These are phyloP conservation scores for Pittosporum tobira DNA, from an alignment of 129 eudicot genomes.

Conservation along the genomic window DNA sequence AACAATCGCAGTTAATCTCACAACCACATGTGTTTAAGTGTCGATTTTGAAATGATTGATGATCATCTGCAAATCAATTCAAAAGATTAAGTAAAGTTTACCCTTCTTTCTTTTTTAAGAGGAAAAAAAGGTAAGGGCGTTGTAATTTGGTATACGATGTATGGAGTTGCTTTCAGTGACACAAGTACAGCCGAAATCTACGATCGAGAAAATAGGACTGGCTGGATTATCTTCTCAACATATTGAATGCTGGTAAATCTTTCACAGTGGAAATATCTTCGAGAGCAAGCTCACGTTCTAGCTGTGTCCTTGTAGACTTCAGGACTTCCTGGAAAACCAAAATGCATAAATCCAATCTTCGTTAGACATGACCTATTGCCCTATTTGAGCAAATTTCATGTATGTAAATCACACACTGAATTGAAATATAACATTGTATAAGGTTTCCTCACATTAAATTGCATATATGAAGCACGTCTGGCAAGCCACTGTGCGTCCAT, in stretches of 20 bases:
- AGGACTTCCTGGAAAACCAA: conserved; percentile 62
- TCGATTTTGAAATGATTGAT: too few relatives aligned
- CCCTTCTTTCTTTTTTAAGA: too few relatives aligned
- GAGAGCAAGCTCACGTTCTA: conserved; percentile 79
- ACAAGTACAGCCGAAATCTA: not conserved
- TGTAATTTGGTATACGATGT: not conserved
- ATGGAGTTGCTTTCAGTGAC: not conserved
- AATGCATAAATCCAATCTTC: not conserved
- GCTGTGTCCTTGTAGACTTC: conserved; percentile 75
- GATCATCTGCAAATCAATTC: too few relatives aligned
- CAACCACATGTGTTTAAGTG: too few relatives aligned
- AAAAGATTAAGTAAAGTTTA: too few relatives aligned
- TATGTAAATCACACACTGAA: not conserved
- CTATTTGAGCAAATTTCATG: not conserved
- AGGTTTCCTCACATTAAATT: conserved; percentile 63
- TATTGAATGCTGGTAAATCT: conserved; percentile 84
- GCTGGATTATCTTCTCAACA: conserved; percentile 35
- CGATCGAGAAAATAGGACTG: not conserved
- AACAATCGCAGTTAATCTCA: too few relatives aligned
- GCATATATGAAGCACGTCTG: conserved; percentile 94
- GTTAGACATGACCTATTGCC: not conserved
- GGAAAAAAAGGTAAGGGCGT: too few relatives aligned
- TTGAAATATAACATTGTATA: not conserved
- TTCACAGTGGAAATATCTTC: conserved; percentile 61
- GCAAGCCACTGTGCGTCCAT: conserved; percentile 98